Evolutionary conservation across 2,329 filamentous ascomycete species (phyloP).

Genomic region (Xylaria sp.): DNA sequence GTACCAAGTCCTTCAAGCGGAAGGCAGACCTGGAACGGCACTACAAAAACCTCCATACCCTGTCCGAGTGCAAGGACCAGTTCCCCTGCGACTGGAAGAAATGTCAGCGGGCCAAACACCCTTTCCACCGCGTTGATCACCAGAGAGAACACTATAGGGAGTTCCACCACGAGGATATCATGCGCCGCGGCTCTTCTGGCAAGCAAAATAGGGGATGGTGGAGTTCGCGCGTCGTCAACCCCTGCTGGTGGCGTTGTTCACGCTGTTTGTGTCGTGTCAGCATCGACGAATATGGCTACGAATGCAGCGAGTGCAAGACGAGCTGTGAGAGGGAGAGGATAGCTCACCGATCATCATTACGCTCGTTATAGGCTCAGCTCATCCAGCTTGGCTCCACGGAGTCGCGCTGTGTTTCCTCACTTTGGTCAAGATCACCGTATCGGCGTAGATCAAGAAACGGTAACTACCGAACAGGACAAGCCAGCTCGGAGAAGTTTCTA

Average conservation of each 20-base stretch:
- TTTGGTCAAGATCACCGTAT: not conserved
- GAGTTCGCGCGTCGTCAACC: conserved; percentile 37
- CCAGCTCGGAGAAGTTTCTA: not conserved
- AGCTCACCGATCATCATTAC: not conserved
- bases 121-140: conserved; percentile 52
- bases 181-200: conserved; percentile 22
- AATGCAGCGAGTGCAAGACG: conserved; percentile 44
- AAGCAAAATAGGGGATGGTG: conserved; percentile 34
- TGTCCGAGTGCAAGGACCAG: conserved; percentile 37
- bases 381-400: not conserved
- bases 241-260: conserved; percentile 50
- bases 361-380: not conserved
- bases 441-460: not conserved
- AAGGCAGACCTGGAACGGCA: conserved; percentile 52
- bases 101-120: conserved; percentile 41
- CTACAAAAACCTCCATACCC: conserved; percentile 44
- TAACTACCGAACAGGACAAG: not conserved
- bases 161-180: conserved; percentile 48
- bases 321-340: conserved; percentile 40
- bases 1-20: conserved; percentile 45
- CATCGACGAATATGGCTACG: conserved; percentile 38
- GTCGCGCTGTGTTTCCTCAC: not conserved
- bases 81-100: conserved; percentile 49
- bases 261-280: conserved; percentile 46
- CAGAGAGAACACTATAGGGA: conserved; percentile 53